Evolutionary conservation across 768 basidiomycete genomes (phyloP), one percentile per base, ranked within the genome.

Genomic region (Leccinum boreale): DNA sequence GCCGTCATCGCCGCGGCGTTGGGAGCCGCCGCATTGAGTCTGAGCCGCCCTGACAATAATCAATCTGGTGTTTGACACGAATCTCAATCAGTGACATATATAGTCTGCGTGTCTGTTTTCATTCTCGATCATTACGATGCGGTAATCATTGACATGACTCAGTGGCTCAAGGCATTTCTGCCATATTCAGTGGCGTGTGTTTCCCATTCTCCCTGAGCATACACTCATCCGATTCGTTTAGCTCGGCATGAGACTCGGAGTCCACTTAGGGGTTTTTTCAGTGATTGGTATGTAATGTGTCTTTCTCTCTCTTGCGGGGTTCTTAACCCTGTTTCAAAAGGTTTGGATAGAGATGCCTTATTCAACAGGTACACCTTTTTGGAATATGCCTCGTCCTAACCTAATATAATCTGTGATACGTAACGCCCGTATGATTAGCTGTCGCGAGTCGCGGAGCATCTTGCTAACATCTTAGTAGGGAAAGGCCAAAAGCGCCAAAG

Each of bases 1-100:
- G 90, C 89, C 3, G 74, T 90, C 2, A 58, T 82, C 9, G 84
- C 85, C 51, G 80, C 85, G 4, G 80, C 74, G 23, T 55, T 86
- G 2, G 90, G 91, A 4, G 85, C 87, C 0, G 66, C 85, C 8
- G 77, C 78, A 7, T 92, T 88, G 70, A 64, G 84, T 76, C 21
- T 51, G 24, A 47, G 46, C 46, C 10, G 9, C 46, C 23, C 23
- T 15, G 46, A 47, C 15, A 5, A 7, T 14, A 24, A 15, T 47
- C 23, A n/a, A 47, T 47, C 23, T 24, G 14, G 21, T 24, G 11
- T 47, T 47, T 47, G 46, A 47, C 8, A 8, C 46, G 88, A 15
- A 87, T 90, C 60, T 81, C 87, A 51, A 82, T 85, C 46, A 90
- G 87, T 65, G 90, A 92, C 64, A 88, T 93, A 87, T 90, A 90